Base-by-base conservation (phyloP, 164 flowering plant species). In the Kingdonia uniflora region DNA sequence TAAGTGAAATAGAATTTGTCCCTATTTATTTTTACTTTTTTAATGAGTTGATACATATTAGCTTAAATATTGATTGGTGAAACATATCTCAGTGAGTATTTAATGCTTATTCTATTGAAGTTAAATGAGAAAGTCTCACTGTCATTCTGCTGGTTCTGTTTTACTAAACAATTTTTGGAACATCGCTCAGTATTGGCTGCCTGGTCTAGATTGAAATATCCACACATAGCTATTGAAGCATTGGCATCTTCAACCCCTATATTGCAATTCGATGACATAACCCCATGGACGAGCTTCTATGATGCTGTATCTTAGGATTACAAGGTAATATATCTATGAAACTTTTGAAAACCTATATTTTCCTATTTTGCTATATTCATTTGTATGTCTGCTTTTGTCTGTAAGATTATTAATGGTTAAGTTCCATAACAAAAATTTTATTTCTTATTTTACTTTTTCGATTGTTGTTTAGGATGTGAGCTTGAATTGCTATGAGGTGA, bases 241-340 rank as follows among this genome's bases (percentile, higher is more conserved):
- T 49, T 80, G 71, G 74, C 85, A 44, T 77, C 85, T 58, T 77
- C 81, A 52, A 81, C 81, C 6, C 81, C 81, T 8, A 75, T 80
- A 15, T 42, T 77, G 59, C 76, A 74, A 56, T 74, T 80, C 67
- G 84, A 80, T 54, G 55, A 59, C 21, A 66, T 77, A 20, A 60
- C 69, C 19, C 79, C 82, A 29, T 66, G 68, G 75, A 64, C 80
- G 23, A 74, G 80, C 70, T 80, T 77, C 65, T 77, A 77, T 42
- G 82, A 77, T 57, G 74, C 70, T 54, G 80, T 80, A 43, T 73
- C 85, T 33, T 66, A 73, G 56, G 81, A 73, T 59, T 77, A 39
- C 70, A 80, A 75, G 73, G 85, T 80, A 42, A 60, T 52, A 42
- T 22, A 41, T 10, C 17, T 14, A 11, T 3, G 4, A 29, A 4